Evolutionary conservation across 257 asterid species (phyloP), one percentile per base, ranked within the genome.

Genomic region (Thymus quinquecostatus): DNA sequence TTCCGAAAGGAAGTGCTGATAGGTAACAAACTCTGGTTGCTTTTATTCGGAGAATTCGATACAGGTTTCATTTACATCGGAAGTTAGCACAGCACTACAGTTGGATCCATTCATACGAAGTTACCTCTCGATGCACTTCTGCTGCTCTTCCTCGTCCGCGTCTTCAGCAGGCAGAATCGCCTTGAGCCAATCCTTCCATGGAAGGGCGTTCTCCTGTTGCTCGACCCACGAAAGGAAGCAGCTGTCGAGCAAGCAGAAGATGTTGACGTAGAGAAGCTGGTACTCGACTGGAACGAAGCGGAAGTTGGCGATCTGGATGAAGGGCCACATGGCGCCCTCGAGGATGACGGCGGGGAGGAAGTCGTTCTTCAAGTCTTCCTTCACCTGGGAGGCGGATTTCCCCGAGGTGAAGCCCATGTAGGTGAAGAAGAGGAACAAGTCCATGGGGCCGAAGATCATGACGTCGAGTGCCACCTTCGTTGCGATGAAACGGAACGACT

Each of bases 171-270:
- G 56, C 60, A 68, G 71, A 59, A 81, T 45, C 8, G 84, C 78
- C 54, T 75, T 86, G 73, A 88, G 69, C 97, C 88, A 85, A 27
- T 74, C 86, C 71, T 87, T 86, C 97, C 97, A 91, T 4, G 90
- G 82, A 7, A 65, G 58, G 32, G 91, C 96, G 8, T 91, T 86
- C 72, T 88, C 84, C 74, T 88, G 97, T 63, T 91, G 97, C 75
- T 91, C 96, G 58, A 91, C 48, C 97, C 97, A 91, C 7, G 97
- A 91, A 40, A 91, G 97, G 48, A 91, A 88, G 75, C 89, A 91
- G 86, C 94, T 88, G 85, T 91, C 97, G 77, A 91, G 73, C 82
- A 91, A 79, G 77, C 96, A 91, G 82, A 91, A 91, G 74, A 88
- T 83, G 86, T 91, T 91, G 87, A 91, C 97, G 33, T 91, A 91